Percentiles rank a stretch among this genome's conserved stretches.
phyloP scores from a whole-genome alignment of 371 early-diverging fungal species.

The Sporodiniella umbellata region DNA sequence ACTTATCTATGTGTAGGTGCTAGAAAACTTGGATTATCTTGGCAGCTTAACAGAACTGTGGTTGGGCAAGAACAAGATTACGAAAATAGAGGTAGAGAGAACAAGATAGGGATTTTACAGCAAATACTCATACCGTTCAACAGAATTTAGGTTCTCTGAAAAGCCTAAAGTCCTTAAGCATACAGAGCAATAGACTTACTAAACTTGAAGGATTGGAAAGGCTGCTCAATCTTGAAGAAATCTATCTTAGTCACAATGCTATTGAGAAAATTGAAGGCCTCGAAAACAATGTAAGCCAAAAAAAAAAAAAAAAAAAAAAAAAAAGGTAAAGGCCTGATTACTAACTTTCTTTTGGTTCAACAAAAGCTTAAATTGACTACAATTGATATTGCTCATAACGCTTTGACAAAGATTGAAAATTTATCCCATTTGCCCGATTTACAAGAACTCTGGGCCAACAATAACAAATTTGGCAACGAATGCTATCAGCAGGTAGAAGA shows the following conservation, averaged over 20 bases:
- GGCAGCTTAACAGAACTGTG: slow-evolving; percentile 83
- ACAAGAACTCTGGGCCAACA: slow-evolving; percentile 92
- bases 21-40: slow-evolving; percentile 81
- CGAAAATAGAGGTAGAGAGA: slow-evolving; percentile 62
- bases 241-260: slow-evolving; percentile 86
- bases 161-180: slow-evolving; percentile 77
- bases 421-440: slow-evolving; percentile 66
- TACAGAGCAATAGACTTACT: slow-evolving; percentile 83
- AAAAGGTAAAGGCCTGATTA: neutral
- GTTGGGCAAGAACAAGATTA: slow-evolving; percentile 97
- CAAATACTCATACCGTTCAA: too few relatives aligned
- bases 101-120: neutral
- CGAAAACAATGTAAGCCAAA: slow-evolving; percentile 64
- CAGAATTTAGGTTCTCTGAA: slow-evolving; percentile 39
- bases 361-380: slow-evolving; percentile 61
- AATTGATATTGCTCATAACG: slow-evolving; percentile 86
- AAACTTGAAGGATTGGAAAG: slow-evolving; percentile 74
- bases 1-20: slow-evolving; percentile 52
- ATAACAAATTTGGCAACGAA: slow-evolving; percentile 67
- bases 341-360: too few relatives aligned
- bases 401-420: slow-evolving; percentile 73
- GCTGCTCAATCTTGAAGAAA: slow-evolving; percentile 72
- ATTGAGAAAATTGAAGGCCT: slow-evolving; percentile 76
- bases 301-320: neutral
- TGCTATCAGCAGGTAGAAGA: slow-evolving; percentile 76